These are phyloP conservation scores for Fusarium graminum DNA, from an alignment of 2,329 filamentous ascomycete species.

Conservation along the genomic window DNA sequence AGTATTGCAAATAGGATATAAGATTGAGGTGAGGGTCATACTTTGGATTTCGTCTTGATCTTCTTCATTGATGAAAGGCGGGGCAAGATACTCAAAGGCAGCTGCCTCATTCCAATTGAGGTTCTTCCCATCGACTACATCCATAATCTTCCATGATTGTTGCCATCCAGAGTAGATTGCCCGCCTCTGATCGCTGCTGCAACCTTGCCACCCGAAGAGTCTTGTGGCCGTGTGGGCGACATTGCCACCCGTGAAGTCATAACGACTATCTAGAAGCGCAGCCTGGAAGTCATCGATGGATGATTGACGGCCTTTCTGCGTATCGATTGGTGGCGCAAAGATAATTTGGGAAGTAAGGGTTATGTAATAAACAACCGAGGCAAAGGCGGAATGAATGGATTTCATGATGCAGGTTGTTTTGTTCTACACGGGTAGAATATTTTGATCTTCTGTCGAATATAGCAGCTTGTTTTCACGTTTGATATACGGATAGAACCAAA, in stretches of 20 bases:
- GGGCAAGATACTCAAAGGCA: background rate
- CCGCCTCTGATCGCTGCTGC: background rate
- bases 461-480: no score
- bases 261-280: background rate
- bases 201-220: constrained; percentile 2
- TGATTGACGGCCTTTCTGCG: background rate
- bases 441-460: no score
- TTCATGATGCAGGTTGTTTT: background rate
- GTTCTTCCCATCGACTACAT: background rate
- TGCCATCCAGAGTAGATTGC: constrained; percentile 8
- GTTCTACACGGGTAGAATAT: no score
- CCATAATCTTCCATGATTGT: constrained; percentile 3
- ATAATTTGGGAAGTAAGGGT: background rate
- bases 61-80: constrained; percentile 3
- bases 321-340: background rate
- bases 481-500: no score
- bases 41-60: background rate
- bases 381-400: background rate
- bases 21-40: background rate
- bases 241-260: background rate
- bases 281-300: background rate
- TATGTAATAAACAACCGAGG: background rate
- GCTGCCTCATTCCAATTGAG: constrained; percentile 7
- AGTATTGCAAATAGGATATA: no score
- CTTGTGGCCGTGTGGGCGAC: background rate